Conservation (phyloP, 257 asterid species). For the Nemophila menziesii region DNA sequence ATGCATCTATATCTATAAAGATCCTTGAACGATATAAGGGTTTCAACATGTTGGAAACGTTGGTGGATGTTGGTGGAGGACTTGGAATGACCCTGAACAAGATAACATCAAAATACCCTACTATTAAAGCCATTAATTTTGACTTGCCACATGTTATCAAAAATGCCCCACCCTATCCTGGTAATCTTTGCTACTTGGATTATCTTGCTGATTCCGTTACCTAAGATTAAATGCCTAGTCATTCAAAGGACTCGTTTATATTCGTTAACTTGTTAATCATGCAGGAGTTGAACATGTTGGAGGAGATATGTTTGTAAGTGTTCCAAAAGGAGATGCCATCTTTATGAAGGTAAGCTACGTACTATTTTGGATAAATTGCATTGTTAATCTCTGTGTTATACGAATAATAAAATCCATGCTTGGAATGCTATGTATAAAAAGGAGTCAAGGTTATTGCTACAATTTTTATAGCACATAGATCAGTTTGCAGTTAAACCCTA, state of each 20-base stretch:
- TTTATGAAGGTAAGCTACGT: conserved; percentile 21
- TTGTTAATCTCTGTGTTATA: too few relatives aligned
- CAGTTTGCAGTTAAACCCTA: too few relatives aligned
- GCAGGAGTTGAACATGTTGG: conserved; percentile 38
- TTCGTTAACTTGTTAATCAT: not conserved
- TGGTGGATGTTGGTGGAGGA: conserved; percentile 43
- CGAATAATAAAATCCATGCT: too few relatives aligned
- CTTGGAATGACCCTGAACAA: conserved; percentile 21
- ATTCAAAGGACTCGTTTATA: not conserved
- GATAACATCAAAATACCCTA: conserved; percentile 25
- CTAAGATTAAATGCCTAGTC: not conserved
- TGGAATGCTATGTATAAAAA: too few relatives aligned
- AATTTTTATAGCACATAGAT: too few relatives aligned
- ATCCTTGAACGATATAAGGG: conserved; percentile 24
- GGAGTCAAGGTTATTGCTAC: too few relatives aligned
- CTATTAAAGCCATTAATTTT: conserved; percentile 26
- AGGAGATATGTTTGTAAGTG: conserved; percentile 41
- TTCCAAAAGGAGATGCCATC: conserved; percentile 38
- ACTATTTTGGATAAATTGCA: too few relatives aligned
- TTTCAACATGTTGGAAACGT: conserved; percentile 16
- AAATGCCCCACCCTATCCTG: conserved; percentile 26
- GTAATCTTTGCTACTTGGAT: conserved; percentile 6
- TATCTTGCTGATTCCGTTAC: not conserved
- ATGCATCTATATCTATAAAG: conserved; percentile 16
- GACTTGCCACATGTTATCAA: conserved; percentile 29